A percentile compares a stretch with the other conserved stretches of the same genome.
Evolutionary conservation across 352 stramenopile species (phyloP).

Genomic region (Globisporangium iwayamae): DNA sequence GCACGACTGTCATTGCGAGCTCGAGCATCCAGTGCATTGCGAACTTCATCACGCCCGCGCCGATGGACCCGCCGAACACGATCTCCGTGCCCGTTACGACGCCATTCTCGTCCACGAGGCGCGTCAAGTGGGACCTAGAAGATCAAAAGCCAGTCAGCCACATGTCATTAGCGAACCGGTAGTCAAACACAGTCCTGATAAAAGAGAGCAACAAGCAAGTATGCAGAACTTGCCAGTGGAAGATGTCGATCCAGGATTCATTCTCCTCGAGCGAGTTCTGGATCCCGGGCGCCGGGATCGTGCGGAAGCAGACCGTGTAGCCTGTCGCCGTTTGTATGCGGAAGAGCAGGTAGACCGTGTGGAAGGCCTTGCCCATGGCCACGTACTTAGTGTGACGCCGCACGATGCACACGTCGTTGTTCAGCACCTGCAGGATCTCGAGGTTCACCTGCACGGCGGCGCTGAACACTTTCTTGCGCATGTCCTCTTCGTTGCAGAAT

Average conservation of each 20-base stretch:
- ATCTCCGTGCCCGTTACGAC: constrained; percentile 27
- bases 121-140: constrained; percentile 34
- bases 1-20: constrained; percentile 67
- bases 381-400: constrained; percentile 54
- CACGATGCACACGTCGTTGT: constrained; percentile 48
- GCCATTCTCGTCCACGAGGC: constrained; percentile 22
- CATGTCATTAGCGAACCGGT: too few relatives aligned
- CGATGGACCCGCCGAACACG: constrained; percentile 53
- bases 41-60: constrained; percentile 53
- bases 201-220: not conserved
- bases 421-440: constrained; percentile 45
- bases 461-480: constrained; percentile 49
- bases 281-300: constrained; percentile 47
- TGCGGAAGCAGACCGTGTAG: constrained; percentile 67
- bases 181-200: too few relatives aligned
- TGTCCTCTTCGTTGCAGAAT: constrained; percentile 42
- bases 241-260: constrained; percentile 61
- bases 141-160: not conserved
- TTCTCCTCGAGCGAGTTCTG: constrained; percentile 41
- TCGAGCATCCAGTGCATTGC: constrained; percentile 75
- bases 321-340: constrained; percentile 45
- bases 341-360: constrained; percentile 73
- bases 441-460: constrained; percentile 40
- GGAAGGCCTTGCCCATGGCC: constrained; percentile 45
- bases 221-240: constrained; percentile 38